These are phyloP conservation scores for Aspergillus olivimuriae DNA, from an alignment of 495 filamentous ascomycete genomes.

Conservation along the genomic window DNA sequence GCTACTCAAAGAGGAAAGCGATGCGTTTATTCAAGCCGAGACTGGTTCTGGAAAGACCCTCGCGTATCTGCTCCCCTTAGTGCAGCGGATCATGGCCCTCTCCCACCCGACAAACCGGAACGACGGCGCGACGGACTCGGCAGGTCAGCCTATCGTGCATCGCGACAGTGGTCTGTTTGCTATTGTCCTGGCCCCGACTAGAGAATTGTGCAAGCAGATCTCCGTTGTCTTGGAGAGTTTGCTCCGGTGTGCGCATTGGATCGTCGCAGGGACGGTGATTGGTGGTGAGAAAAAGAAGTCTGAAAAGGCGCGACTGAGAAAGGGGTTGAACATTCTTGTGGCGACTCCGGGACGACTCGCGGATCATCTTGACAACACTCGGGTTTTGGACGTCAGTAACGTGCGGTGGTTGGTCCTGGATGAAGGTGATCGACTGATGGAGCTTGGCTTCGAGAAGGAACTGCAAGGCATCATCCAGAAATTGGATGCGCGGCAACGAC, in stretches of 20 bases:
- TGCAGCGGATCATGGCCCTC: constrained; percentile 76
- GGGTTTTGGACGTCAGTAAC: constrained; percentile 78
- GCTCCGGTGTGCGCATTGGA: constrained; percentile 77
- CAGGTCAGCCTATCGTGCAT: constrained; percentile 46
- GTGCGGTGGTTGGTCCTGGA: constrained; percentile 92
- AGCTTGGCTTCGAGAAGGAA: constrained; percentile 92
- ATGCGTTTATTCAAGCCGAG: constrained; percentile 95
- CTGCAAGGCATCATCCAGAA: constrained; percentile 73
- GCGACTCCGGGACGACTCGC: constrained; percentile 86
- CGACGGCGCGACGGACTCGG: constrained; percentile 20
- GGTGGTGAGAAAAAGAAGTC: constrained; percentile 97
- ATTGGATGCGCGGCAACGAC: constrained; percentile 47
- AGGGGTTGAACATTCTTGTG: constrained; percentile 90
- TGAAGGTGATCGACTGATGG: constrained; percentile 94
- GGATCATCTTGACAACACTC: constrained; percentile 88
- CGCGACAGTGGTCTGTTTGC: constrained; percentile 87
- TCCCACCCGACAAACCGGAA: constrained; percentile 34
- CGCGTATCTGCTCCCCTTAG: constrained; percentile 85
- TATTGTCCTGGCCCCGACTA: constrained; percentile 82
- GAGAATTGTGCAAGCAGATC: constrained; percentile 92
- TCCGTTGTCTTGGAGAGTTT: constrained; percentile 74
- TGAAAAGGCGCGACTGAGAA: constrained; percentile 86
- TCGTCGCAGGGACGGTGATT: constrained; percentile 86
- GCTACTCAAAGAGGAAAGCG: constrained; percentile 71
- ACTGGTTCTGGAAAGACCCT: constrained; percentile 97